Percentiles rank a stretch among this genome's conserved stretches.
phyloP scores from a whole-genome alignment of 176 grass and related monocot genomes.

The Pontederia paniculata region DNA sequence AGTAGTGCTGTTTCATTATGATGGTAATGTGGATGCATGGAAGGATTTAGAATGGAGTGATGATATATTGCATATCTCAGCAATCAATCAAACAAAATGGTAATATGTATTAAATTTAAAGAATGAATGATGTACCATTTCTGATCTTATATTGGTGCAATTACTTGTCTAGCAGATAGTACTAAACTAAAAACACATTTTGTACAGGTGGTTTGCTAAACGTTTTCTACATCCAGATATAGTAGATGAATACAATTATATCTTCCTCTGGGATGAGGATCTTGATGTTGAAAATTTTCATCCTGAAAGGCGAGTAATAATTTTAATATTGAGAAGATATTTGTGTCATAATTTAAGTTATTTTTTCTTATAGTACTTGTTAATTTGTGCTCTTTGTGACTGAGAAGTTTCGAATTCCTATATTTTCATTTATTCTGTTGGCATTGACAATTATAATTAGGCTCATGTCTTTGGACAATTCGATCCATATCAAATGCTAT shows the following conservation, averaged over 20 bases:
- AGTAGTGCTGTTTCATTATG: slow-evolving; percentile 87
- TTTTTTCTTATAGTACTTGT: too few relatives aligned
- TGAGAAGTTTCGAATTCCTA: too few relatives aligned
- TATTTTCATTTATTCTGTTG: too few relatives aligned
- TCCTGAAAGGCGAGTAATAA: slow-evolving; percentile 28
- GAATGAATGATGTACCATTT: not conserved
- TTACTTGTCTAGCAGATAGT: not conserved
- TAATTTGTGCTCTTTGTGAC: too few relatives aligned
- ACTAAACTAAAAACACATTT: slow-evolving; percentile 2
- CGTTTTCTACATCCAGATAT: slow-evolving; percentile 77
- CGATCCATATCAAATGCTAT: too few relatives aligned
- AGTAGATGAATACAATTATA: slow-evolving; percentile 58
- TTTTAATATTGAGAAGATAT: not conserved
- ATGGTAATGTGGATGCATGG: slow-evolving; percentile 61
- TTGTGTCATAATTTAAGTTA: too few relatives aligned
- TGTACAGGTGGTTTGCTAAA: slow-evolving; percentile 66
- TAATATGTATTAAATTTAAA: not conserved
- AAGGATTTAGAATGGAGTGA: slow-evolving; percentile 44
- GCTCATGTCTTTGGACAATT: too few relatives aligned
- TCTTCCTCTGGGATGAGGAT: slow-evolving; percentile 92
- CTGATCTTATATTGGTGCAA: not conserved
- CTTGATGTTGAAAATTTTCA: slow-evolving; percentile 60
- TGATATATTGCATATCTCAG: slow-evolving; percentile 44
- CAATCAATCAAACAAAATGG: slow-evolving; percentile 76
- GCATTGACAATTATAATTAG: too few relatives aligned